Evolutionary conservation across 2,329 filamentous ascomycete genomes (phyloP), one percentile per base, ranked within the genome.

Genomic region (Scortechinia acanthostroma): DNA sequence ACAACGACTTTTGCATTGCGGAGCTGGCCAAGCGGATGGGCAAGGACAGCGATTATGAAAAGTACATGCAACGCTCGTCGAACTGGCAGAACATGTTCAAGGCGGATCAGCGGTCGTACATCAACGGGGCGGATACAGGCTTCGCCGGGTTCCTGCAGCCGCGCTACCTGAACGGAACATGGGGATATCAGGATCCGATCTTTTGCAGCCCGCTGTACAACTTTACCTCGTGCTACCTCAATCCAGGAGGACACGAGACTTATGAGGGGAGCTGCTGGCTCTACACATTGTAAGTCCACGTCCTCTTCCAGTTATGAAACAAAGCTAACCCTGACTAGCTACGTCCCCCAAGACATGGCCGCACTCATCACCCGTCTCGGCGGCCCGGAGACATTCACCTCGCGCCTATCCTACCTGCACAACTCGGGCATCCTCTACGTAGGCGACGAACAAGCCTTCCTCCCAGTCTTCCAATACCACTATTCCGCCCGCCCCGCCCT

Each of bases 1-100:
- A 90, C 60, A 80, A 90, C 50, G 86, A 90, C 62, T 91, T 79
- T 53, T 80, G 77, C 50, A 80, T 87, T 46, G 69, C 79, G 0
- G 68, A 78, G 42, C 75, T 88, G 46, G 83, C 83, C 0, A 68
- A 69, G 6, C 68, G 63, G 0, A 57, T 86, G 30, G 77, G 76
- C 2, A 69, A 75, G 13, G 64, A 66, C 2, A 61, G 57, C 0
- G 83, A 86, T 43, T 66, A 70, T 20, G 67, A 75, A 43, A 82
- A 75, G 54, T 89, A 88, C 48, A 55, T 75, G 0, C 58, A 59
- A 0, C 74, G 79, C 0, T 77, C 80, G 44, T 65, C 65, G 1
- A 83, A 87, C 56, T 90, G 85, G 85, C 65, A 69, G 48, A 86
- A 86, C 47, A 65, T 88, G 48, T 86, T 67, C 5, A 25, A 25